Conservation (phyloP, 2,329 filamentous ascomycete species). For the Alternaria brassicicola region DNA sequence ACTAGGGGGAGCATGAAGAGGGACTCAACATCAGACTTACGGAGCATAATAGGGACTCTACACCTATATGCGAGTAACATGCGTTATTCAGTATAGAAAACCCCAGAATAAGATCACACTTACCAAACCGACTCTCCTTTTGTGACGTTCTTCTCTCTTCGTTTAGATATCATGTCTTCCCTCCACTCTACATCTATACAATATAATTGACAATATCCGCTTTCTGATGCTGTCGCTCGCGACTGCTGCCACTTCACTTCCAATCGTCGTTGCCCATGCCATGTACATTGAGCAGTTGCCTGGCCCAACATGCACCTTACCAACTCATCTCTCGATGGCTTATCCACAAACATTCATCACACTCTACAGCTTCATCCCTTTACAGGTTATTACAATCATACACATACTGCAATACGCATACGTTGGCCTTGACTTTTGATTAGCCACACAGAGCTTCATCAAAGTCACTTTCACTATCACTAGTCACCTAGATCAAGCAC, state of each 20-base stretch:
- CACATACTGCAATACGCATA: not conserved
- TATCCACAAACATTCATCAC: not conserved
- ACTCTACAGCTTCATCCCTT: not conserved
- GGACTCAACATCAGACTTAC: no score
- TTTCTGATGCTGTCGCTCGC: not conserved
- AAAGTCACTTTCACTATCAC: constrained; percentile 1
- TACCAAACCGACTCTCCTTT: no score
- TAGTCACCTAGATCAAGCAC: not conserved
- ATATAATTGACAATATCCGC: no score
- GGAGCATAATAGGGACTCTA: no score
- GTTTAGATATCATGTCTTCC: no score
- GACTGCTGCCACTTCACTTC: not conserved
- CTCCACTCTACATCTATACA: no score
- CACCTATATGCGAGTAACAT: no score
- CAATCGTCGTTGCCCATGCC: not conserved
- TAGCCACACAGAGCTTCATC: not conserved
- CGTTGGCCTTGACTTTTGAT: not conserved
- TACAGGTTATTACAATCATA: not conserved
- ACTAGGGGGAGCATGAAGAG: no score
- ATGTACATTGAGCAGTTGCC: not conserved
- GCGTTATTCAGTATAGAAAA: no score
- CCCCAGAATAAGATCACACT: no score
- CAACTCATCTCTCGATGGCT: not conserved
- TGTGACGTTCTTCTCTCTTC: no score
- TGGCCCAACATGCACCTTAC: not conserved